Percentiles rank a stretch among this genome's conserved stretches.
phyloP scores from a whole-genome alignment of 352 stramenopile genomes.

The Phytophthora fragariaefolia region DNA sequence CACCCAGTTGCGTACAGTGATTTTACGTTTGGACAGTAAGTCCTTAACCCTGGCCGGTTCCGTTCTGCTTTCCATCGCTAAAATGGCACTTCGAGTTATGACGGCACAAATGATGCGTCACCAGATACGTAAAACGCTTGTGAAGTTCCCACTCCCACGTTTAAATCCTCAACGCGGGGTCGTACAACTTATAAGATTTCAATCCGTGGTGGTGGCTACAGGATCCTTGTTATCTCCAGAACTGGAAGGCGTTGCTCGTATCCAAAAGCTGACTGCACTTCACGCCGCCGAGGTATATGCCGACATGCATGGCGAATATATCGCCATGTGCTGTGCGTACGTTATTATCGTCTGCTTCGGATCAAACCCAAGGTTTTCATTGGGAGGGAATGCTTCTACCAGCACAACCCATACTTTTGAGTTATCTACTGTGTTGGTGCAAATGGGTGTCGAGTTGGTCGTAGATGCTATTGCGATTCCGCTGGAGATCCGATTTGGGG shows the following conservation, averaged over 20 bases:
- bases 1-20: conserved; percentile 34
- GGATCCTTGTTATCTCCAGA: conserved; percentile 17
- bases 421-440: conserved; percentile 27
- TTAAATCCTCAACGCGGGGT: not conserved
- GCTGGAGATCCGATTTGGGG: conserved; percentile 28
- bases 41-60: conserved; percentile 19
- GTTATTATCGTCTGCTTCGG: conserved; percentile 33
- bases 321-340: conserved; percentile 47
- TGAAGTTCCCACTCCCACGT: conserved; percentile 13
- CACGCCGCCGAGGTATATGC: conserved; percentile 59
- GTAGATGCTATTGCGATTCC: conserved; percentile 34
- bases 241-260: conserved; percentile 19
- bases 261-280: conserved; percentile 28
- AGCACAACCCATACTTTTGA: conserved; percentile 13
- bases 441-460: conserved; percentile 35
- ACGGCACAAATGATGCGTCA: conserved; percentile 12
- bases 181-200: not conserved
- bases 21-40: conserved; percentile 34
- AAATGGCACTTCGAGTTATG: conserved; percentile 19
- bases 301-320: conserved; percentile 60
- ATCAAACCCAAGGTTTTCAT: conserved; percentile 21
- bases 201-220: conserved; percentile 4
- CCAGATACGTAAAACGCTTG: conserved; percentile 7
- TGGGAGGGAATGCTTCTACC: conserved; percentile 18
- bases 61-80: conserved; percentile 25